These are phyloP conservation scores for Stachybotrys echinatus DNA, from an alignment of 2,329 filamentous ascomycete species.

Conservation along the genomic window DNA sequence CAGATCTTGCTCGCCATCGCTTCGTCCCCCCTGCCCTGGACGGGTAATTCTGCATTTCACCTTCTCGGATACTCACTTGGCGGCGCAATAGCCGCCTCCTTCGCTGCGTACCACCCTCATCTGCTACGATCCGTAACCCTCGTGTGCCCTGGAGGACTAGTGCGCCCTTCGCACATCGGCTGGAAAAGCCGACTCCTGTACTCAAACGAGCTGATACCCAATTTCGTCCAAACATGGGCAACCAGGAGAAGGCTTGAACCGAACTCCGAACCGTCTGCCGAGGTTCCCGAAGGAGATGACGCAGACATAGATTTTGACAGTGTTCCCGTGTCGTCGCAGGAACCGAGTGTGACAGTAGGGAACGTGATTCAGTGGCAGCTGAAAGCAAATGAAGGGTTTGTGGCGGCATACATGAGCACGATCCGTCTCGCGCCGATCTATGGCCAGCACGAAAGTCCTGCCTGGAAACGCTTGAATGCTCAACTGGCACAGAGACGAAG, in stretches of 20 bases:
- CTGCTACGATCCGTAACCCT: slow-evolving; percentile 60
- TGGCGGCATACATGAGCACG: slow-evolving; percentile 64
- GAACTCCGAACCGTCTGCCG: slow-evolving; percentile 24
- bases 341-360: slow-evolving; percentile 46
- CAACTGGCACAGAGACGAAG: slow-evolving; percentile 14
- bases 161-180: slow-evolving; percentile 58
- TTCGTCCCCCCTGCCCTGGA: slow-evolving; percentile 57
- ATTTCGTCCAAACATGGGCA: slow-evolving; percentile 48
- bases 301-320: slow-evolving; percentile 37
- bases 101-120: slow-evolving; percentile 63
- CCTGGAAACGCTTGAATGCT: background rate
- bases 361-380: slow-evolving; percentile 67
- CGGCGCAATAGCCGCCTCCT: slow-evolving; percentile 66
- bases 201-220: slow-evolving; percentile 52
- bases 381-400: slow-evolving; percentile 59
- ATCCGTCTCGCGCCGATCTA: slow-evolving; percentile 67
- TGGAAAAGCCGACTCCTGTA: slow-evolving; percentile 60
- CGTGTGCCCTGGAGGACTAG: slow-evolving; percentile 63
- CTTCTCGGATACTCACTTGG: slow-evolving; percentile 78
- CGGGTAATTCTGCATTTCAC: slow-evolving; percentile 52
- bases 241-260: slow-evolving; percentile 45
- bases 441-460: slow-evolving; percentile 56
- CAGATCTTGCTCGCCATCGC: slow-evolving; percentile 62
- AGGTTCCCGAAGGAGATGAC: slow-evolving; percentile 34
- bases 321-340: slow-evolving; percentile 45